Evolutionary conservation across 768 basidiomycete species (phyloP).

Genomic region (Phaeolepiota aurea): DNA sequence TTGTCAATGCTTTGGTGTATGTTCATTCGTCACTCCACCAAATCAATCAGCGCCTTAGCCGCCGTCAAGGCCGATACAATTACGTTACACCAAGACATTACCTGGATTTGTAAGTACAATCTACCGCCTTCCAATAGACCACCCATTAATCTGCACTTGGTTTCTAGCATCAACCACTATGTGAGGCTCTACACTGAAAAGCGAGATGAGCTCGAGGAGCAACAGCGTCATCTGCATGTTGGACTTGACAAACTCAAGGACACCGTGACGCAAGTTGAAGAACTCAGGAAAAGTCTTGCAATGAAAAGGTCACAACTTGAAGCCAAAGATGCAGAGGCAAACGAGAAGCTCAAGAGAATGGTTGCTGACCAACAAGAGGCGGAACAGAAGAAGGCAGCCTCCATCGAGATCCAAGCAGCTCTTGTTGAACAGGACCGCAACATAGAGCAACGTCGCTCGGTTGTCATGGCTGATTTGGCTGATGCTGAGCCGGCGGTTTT

Average conservation of each 20-base stretch:
- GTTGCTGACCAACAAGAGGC: slow-evolving; percentile 98
- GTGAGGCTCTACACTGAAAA: slow-evolving; percentile 93
- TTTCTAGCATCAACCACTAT: slow-evolving; percentile 92
- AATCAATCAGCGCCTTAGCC: slow-evolving; percentile 83
- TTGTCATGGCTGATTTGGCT: slow-evolving; percentile 92
- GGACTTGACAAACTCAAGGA: slow-evolving; percentile 94
- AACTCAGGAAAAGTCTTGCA: slow-evolving; percentile 90
- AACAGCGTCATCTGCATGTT: slow-evolving; percentile 96
- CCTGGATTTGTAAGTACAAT: slow-evolving; percentile 88
- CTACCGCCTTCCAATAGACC: slow-evolving; percentile 5
- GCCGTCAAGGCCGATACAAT: slow-evolving; percentile 92
- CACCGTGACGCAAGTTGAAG: slow-evolving; percentile 95
- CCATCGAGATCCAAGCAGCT: slow-evolving; percentile 92
- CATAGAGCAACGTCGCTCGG: slow-evolving; percentile 80
- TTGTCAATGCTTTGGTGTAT: slow-evolving; percentile 89
- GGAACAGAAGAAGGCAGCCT: slow-evolving; percentile 95
- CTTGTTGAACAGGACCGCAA: slow-evolving; percentile 85
- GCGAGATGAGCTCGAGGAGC: slow-evolving; percentile 94
- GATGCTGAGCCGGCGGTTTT: slow-evolving; percentile 96
- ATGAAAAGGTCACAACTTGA: slow-evolving; percentile 89
- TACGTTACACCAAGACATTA: slow-evolving; percentile 98
- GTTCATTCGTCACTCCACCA: slow-evolving; percentile 86
- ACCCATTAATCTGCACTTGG: slow-evolving; percentile 6
- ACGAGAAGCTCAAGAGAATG: slow-evolving; percentile 96
- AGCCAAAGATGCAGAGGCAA: slow-evolving; percentile 91